Base-by-base conservation (phyloP, 805 yeast genomes). In the Teunomyces aglyptinius region DNA sequence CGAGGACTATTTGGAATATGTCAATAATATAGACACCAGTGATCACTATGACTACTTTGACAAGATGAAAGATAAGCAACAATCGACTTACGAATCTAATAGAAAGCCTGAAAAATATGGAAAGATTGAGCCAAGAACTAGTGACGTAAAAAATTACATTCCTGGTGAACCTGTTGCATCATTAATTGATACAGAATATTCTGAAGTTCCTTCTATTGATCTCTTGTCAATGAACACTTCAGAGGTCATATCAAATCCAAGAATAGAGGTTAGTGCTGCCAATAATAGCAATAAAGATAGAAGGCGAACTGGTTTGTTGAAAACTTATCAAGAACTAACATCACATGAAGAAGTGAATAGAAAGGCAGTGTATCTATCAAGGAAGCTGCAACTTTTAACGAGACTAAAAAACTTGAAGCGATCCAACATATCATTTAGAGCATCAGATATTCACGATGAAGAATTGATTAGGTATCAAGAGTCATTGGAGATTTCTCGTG, bases 1-100 rank as follows among this genome's bases (percentile, higher is more conserved):
- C 48, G 52, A 55, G 39, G 60, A 59, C 11, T 68, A 66, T 47
- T 48, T 54, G 46, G 61, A 58, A 7, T 63, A 56, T 44, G 55
- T 61, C 12, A 36, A 43, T 31, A 49, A 50, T 33, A 56, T 65
- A 28, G 68, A 67, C 45, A 55, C 51, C 5, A 13, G 20, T 31
- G 44, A 20, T 18, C 15, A 45, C 35, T 38, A 40, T 29, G 68
- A 63, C 48, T 49, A 49, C 5, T 51, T 51, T 46, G 54, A 53
- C 28, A 43, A 42, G 22, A 26, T 33, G 6, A 22, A 27, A 19
- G 13, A 36, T 13, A 16, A 31, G 39, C 28, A 12, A 5, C 28
- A n/a, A n/a, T 11, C 20, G 16, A 7, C 32, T 49, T 26, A 28
- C 12, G 43, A 40, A 29, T 28, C 33, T 6, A 40, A 20, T 16